Percentiles rank a stretch among this genome's conserved stretches.
These are phyloP conservation scores for Chenopodium suecicum DNA, from an alignment of 148 eudicot species.

Conservation along the genomic window DNA sequence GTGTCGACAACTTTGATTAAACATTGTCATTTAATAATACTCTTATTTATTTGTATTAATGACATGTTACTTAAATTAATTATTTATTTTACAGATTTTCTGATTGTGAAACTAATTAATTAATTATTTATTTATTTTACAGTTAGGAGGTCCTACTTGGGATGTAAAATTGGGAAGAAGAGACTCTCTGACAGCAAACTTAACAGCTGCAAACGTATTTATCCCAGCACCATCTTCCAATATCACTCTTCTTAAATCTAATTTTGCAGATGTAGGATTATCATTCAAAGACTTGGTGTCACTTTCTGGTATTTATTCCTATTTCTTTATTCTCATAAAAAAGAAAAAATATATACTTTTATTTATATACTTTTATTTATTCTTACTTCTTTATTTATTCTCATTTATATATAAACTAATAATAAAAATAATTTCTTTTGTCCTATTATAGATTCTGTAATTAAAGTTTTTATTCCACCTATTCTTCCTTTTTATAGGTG, in stretches of 20 bases:
- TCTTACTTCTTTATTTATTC: not conserved
- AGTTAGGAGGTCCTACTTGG: conserved; percentile 53
- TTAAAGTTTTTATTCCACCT: not conserved
- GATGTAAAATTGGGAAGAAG: conserved; percentile 50
- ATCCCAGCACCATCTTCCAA: conserved; percentile 40
- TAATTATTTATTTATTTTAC: not conserved
- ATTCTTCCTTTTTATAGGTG: not conserved
- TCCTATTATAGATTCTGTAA: not conserved
- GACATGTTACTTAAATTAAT: too few relatives aligned
- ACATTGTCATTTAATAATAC: too few relatives aligned
- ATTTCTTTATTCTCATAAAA: not conserved
- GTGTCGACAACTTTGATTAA: too few relatives aligned
- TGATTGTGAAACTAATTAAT: not conserved
- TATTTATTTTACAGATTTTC: not conserved
- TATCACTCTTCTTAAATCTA: conserved; percentile 32
- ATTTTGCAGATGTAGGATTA: conserved; percentile 42
- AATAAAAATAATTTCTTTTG: too few relatives aligned
- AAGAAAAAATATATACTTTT: not conserved
- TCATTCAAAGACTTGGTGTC: conserved; percentile 40
- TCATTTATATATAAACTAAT: not conserved
- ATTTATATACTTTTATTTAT: not conserved
- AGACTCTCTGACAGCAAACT: conserved; percentile 44
- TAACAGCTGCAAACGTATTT: conserved; percentile 37
- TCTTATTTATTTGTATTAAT: too few relatives aligned
- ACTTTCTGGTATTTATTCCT: conserved; percentile 37